These are phyloP conservation scores for Sphaerostilbella broomeana DNA, from an alignment of 2,329 filamentous ascomycete genomes.

Conservation along the genomic window DNA sequence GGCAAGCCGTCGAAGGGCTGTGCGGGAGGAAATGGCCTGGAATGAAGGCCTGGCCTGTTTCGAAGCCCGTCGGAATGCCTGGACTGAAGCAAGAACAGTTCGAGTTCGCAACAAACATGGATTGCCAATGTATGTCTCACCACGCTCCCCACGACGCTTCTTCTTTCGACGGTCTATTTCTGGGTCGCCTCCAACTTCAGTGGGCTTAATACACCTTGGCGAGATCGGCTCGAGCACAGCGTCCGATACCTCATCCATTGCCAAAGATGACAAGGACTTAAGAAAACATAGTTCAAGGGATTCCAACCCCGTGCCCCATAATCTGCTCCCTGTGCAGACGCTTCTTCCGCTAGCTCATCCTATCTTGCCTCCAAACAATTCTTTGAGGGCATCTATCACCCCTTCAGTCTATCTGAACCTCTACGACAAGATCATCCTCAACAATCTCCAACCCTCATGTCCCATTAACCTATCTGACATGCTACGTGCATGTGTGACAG, in stretches of 20 bases:
- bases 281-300: conserved; percentile 28
- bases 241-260: conserved; percentile 38
- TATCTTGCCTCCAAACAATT: conserved; percentile 65
- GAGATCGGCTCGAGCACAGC: conserved; percentile 31
- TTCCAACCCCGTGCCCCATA: conserved; percentile 22
- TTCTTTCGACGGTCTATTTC: conserved; percentile 44
- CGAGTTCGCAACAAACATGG: conserved; percentile 44
- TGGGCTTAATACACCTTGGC: conserved; percentile 15
- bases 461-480: conserved; percentile 84
- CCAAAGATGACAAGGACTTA: conserved; percentile 31
- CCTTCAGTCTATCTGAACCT: conserved; percentile 71
- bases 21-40: conserved; percentile 63
- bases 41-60: conserved; percentile 81
- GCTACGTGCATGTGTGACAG: conserved; percentile 71
- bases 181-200: conserved; percentile 32
- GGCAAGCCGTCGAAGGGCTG: conserved; percentile 48
- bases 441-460: conserved; percentile 73
- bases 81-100: conserved; percentile 69
- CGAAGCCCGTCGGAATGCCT: conserved; percentile 68
- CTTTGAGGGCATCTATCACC: conserved; percentile 70
- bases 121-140: conserved; percentile 35
- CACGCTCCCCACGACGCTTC: conserved; percentile 42
- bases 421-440: conserved; percentile 81
- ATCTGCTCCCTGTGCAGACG: conserved; percentile 43
- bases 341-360: conserved; percentile 68